Base-by-base conservation (phyloP, 2,329 filamentous ascomycete genomes). In the Akanthomyces dipterigenus region DNA sequence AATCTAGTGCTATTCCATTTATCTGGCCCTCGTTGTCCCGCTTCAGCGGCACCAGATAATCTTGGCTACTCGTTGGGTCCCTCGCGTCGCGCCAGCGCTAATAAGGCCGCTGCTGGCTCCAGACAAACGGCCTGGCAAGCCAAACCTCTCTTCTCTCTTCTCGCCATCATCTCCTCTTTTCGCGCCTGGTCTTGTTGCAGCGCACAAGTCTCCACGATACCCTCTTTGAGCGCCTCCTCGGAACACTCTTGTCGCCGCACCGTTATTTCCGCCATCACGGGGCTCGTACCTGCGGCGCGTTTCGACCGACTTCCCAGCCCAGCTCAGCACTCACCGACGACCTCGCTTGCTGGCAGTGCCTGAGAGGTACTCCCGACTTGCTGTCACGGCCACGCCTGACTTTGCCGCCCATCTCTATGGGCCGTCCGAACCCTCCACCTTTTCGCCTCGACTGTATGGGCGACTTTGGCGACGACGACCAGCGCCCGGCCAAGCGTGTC, bases 401-500 rank as follows among this genome's bases (percentile, higher is more conserved):
- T 28, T 36, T 16, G 28, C 48, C 7, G 40, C 48, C 57, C 18
- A 40, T 38, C 48, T 45, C 48, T 26, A 53, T 60, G 57, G 51
- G 18, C 40, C 28, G 18, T 22, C 31, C 22, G 12, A 34, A 34
- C 18, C n/a, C n/a, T 43, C n/a, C 34, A 20, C 48, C 18, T 40
- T 45, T 20, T 18, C 26, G 57, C 22, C 18, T 53, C 48, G 22
- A 60, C 57, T 46, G n/a, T 48, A 60, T 60, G 57, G 57, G 57
- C 28, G 48, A 42, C 40, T 51, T 56, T n/a, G 43, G 26, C 12
- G 59, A 55, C 34, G 59, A 55, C 34, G 24, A 43, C 22, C 50
- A 45, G 34, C 59, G 59, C 42, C 51, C 59, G 14, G 42, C 59
- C 34, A 61, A 61, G 65, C 67, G 67, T 60, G 51, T 65, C 64